Conservation (phyloP, 768 basidiomycete species). For the Glaciozyma antarctica region DNA sequence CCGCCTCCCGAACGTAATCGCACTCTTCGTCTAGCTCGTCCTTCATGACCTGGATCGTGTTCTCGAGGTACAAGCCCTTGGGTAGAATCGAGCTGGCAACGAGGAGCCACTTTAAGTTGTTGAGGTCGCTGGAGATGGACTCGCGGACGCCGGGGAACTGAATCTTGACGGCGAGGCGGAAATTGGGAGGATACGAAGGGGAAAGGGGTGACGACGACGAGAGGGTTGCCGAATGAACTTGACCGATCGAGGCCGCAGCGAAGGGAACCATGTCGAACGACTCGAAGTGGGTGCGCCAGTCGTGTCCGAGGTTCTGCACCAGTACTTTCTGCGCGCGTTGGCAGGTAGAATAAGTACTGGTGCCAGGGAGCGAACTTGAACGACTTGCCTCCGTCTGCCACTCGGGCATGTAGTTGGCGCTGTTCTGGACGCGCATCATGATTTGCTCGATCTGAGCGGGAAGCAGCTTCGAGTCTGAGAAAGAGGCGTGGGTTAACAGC, state of each 20-base stretch:
- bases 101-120: constrained; percentile 72
- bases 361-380: neutral
- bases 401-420: constrained; percentile 97
- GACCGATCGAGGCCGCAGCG: constrained; percentile 93
- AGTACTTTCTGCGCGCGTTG: constrained; percentile 55
- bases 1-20: constrained; percentile 74
- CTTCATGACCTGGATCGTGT: constrained; percentile 79
- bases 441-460: constrained; percentile 81
- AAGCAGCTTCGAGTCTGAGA: constrained; percentile 71
- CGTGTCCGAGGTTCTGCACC: constrained; percentile 56
- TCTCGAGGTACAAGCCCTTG: constrained; percentile 78
- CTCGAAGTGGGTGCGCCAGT: constrained; percentile 63
- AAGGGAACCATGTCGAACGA: constrained; percentile 78
- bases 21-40: constrained; percentile 87
- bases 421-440: constrained; percentile 81
- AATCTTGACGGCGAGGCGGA: constrained; percentile 54
- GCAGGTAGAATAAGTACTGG: neutral
- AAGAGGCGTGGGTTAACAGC: neutral
- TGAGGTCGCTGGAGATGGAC: constrained; percentile 77
- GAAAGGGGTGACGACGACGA: constrained; percentile 46
- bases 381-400: constrained; percentile 87
- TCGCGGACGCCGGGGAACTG: constrained; percentile 88
- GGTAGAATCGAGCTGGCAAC: constrained; percentile 73
- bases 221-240: constrained; percentile 74
- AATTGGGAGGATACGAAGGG: constrained; percentile 33